phyloP scores from a whole-genome alignment of 1,284 basidiomycete species.

The Hortiboletus rubellus region DNA sequence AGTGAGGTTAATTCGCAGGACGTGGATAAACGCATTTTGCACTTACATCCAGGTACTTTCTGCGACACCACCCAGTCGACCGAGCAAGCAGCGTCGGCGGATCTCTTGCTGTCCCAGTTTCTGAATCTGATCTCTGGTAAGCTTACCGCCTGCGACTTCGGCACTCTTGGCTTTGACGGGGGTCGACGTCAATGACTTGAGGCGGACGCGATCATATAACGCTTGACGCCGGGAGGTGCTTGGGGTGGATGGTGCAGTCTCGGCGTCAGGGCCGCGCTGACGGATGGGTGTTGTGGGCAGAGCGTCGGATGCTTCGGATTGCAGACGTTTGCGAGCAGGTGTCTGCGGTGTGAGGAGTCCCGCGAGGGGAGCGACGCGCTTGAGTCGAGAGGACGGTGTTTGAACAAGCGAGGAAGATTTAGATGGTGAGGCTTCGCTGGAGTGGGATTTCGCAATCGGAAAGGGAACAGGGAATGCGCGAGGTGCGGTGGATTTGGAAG shows the following conservation, averaged over 20 bases:
- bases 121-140: slow-evolving; percentile 64
- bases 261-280: slow-evolving; percentile 53
- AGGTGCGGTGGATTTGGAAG: slow-evolving; percentile 39
- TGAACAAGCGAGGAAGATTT: slow-evolving; percentile 50
- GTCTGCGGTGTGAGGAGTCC: slow-evolving; percentile 49
- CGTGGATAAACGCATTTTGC: background rate
- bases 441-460: slow-evolving; percentile 44
- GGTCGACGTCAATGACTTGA: slow-evolving; percentile 62
- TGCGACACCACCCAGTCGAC: slow-evolving; percentile 74
- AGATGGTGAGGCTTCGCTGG: slow-evolving; percentile 39
- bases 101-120: slow-evolving; percentile 75
- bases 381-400: slow-evolving; percentile 50
- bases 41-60: slow-evolving; percentile 84
- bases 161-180: slow-evolving; percentile 58
- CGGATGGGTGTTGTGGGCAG: slow-evolving; percentile 64
- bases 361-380: slow-evolving; percentile 33
- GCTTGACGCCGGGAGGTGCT: slow-evolving; percentile 72
- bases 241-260: slow-evolving; percentile 64
- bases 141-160: slow-evolving; percentile 41
- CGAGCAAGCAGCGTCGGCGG: slow-evolving; percentile 68
- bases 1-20: background rate
- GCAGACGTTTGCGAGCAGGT: slow-evolving; percentile 43
- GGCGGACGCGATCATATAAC: slow-evolving; percentile 74
- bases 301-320: slow-evolving; percentile 29
- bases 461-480: slow-evolving; percentile 52